Conservation (phyloP, 2,329 filamentous ascomycete genomes). For the Calonectria multiphialidica region DNA sequence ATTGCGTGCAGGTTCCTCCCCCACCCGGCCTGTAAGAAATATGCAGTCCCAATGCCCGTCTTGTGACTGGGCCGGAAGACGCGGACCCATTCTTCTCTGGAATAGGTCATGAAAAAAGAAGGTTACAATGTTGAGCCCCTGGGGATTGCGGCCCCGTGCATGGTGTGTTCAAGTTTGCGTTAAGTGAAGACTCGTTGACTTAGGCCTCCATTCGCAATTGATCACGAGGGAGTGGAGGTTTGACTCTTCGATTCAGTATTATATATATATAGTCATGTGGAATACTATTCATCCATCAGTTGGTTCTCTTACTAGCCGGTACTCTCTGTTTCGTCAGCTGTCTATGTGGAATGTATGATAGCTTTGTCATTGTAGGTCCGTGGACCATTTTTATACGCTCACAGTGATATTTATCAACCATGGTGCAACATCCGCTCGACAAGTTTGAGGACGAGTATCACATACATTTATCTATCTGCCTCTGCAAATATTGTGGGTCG, state of each 20-base stretch:
- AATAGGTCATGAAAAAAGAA: background rate
- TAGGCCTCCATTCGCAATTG: background rate
- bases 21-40: constrained; percentile 63
- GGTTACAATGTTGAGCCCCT: background rate
- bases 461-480: too few relatives aligned
- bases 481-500: background rate
- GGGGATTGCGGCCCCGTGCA: background rate
- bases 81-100: background rate
- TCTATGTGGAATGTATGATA: background rate
- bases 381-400: too few relatives aligned
- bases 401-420: too few relatives aligned
- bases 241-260: background rate
- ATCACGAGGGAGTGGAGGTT: background rate
- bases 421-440: too few relatives aligned
- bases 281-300: background rate
- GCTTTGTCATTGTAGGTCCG: background rate
- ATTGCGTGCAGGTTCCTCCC: constrained; percentile 61
- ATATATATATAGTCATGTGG: background rate
- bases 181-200: background rate
- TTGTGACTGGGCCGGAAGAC: background rate
- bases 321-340: background rate
- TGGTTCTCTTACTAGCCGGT: background rate
- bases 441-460: too few relatives aligned
- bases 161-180: background rate
- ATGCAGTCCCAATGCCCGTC: background rate